Percentiles rank a stretch among this genome's conserved stretches.
Evolutionary conservation across 352 stramenopile genomes (phyloP).

Genomic region (Phytophthora litchii): DNA sequence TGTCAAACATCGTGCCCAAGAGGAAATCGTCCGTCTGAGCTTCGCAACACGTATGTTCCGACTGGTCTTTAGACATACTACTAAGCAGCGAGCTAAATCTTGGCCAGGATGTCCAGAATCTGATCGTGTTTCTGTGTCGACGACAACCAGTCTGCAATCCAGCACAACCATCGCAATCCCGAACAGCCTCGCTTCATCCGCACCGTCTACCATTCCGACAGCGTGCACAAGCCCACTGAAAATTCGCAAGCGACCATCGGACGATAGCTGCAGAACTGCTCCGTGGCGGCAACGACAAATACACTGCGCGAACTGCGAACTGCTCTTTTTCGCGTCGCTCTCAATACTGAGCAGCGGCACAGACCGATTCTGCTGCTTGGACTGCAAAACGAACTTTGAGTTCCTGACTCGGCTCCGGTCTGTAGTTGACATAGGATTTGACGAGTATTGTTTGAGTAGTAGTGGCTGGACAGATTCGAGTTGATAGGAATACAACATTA

Average conservation of each 20-base stretch:
- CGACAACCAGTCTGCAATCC: neutral
- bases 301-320: conserved; percentile 24
- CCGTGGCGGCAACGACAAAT: conserved; percentile 22
- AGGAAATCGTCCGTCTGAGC: neutral
- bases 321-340: conserved; percentile 28
- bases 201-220: neutral
- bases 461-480: too few relatives aligned
- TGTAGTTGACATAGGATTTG: too few relatives aligned
- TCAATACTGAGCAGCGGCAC: conserved; percentile 7
- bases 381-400: conserved; percentile 49
- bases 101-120: conserved; percentile 14
- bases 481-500: too few relatives aligned
- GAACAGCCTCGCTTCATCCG: neutral
- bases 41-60: conserved; percentile 17
- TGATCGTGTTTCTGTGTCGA: neutral
- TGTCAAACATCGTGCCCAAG: neutral
- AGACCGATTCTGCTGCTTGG: conserved; percentile 46
- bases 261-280: neutral
- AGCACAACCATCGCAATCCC: conserved; percentile 23
- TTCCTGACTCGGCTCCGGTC: conserved; percentile 28
- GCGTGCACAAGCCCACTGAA: neutral
- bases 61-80: conserved; percentile 8
- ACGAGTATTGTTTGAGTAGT: too few relatives aligned
- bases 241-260: neutral
- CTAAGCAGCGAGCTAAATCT: conserved; percentile 16